These are phyloP conservation scores for Cryphonectria naterciae DNA, from an alignment of 2,329 filamentous ascomycete genomes.

Conservation along the genomic window DNA sequence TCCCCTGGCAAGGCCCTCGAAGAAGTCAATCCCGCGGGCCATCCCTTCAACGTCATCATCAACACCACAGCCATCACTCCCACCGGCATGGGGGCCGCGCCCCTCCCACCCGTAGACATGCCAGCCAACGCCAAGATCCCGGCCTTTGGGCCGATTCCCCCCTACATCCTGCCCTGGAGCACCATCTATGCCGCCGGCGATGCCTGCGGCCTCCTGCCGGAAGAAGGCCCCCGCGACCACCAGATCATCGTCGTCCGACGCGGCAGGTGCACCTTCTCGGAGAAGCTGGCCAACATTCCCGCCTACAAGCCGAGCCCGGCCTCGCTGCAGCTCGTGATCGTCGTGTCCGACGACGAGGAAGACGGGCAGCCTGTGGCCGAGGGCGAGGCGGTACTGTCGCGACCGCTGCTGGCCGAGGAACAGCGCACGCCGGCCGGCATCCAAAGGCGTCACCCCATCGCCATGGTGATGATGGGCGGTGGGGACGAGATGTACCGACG, in stretches of 20 bases:
- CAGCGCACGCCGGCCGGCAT: conserved; percentile 75
- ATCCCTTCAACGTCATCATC: conserved; percentile 39
- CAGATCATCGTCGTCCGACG: conserved; percentile 82
- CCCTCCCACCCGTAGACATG: conserved; percentile 48
- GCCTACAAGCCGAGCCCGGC: conserved; percentile 64
- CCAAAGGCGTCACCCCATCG: conserved; percentile 71
- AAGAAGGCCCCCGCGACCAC: conserved; percentile 58
- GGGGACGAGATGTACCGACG: conserved; percentile 67
- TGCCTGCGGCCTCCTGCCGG: conserved; percentile 64
- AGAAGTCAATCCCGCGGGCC: conserved; percentile 16
- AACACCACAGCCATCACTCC: conserved; percentile 43
- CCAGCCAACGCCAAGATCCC: conserved; percentile 39
- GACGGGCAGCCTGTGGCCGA: conserved; percentile 35
- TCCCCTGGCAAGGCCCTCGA: conserved; percentile 17
- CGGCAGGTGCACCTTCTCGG: conserved; percentile 81
- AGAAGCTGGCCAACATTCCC: conserved; percentile 86
- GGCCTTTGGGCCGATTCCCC: conserved; percentile 40
- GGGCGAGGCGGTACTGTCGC: conserved; percentile 41
- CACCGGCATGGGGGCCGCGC: conserved; percentile 53
- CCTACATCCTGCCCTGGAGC: conserved; percentile 64
- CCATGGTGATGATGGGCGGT: conserved; percentile 82
- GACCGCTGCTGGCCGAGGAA: conserved; percentile 74
- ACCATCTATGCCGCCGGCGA: conserved; percentile 72
- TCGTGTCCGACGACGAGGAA: conserved; percentile 68
- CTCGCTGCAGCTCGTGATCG: conserved; percentile 78